Evolutionary conservation across 345 rosid species (phyloP).

Genomic region (Iberis pinnata): DNA sequence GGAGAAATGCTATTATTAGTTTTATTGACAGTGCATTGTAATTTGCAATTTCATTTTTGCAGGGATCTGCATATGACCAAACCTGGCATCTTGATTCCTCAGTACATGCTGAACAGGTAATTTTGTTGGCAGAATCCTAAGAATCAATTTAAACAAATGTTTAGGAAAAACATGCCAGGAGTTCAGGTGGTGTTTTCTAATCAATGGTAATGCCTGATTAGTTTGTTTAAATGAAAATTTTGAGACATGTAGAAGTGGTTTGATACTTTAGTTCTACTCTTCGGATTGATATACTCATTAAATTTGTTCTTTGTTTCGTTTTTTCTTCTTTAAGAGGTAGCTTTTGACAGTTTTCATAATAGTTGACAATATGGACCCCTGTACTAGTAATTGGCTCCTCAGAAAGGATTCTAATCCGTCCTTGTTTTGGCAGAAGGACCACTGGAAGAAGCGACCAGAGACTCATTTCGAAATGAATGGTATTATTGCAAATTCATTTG

Average conservation of each 20-base stretch:
- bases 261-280: too few species aligned
- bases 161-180: not conserved
- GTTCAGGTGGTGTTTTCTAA: conserved; percentile 12
- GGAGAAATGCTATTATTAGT: not conserved
- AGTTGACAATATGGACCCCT: not conserved
- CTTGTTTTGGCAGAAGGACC: conserved; percentile 41
- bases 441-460: conserved; percentile 62
- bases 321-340: conserved; percentile 13
- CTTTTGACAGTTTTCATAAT: conserved; percentile 7
- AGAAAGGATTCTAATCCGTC: conserved; percentile 12
- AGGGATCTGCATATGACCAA: conserved; percentile 71
- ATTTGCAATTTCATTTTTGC: conserved; percentile 31
- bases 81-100: conserved; percentile 66
- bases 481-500: conserved; percentile 38
- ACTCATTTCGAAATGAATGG: conserved; percentile 70
- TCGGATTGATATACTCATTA: conserved; percentile 6
- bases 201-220: conserved; percentile 1
- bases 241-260: conserved; percentile 9
- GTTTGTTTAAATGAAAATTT: conserved; percentile 14
- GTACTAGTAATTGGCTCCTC: not conserved
- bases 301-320: not conserved
- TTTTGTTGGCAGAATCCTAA: conserved; percentile 10
- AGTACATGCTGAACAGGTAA: conserved; percentile 62
- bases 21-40: conserved; percentile 13
- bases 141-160: conserved; percentile 4